Conservation (phyloP, 768 basidiomycete genomes). For the Panaeolus cyanescens region DNA sequence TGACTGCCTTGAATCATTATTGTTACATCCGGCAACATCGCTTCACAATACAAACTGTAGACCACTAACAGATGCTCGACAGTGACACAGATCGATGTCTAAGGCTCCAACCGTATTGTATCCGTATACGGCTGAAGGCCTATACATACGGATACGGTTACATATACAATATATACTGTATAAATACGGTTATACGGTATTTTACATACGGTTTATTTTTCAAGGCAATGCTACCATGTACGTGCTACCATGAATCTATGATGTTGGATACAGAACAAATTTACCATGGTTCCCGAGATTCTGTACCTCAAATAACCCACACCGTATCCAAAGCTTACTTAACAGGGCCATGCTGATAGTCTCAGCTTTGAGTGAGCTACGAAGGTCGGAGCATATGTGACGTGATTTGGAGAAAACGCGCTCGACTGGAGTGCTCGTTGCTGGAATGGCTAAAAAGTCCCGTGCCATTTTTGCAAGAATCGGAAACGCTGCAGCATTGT, state of each 20-base stretch:
- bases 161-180: conserved; percentile 22
- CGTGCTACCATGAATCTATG: not conserved
- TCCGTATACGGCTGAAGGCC: conserved; percentile 16
- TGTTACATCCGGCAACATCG: too few species aligned
- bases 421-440: conserved; percentile 33
- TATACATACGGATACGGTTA: conserved; percentile 23
- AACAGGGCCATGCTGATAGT: conserved; percentile 28
- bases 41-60: too few species aligned
- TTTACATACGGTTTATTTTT: conserved; percentile 7
- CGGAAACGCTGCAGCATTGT: conserved; percentile 24
- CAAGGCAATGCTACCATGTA: not conserved
- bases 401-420: conserved; percentile 30
- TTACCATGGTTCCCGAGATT: not conserved
- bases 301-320: conserved; percentile 12
- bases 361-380: conserved; percentile 26
- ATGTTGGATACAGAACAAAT: not conserved
- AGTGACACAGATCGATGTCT: too few species aligned
- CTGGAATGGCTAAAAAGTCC: conserved; percentile 34
- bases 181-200: conserved; percentile 20
- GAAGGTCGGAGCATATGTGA: conserved; percentile 28
- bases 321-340: conserved; percentile 29
- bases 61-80: too few species aligned
- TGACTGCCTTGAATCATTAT: too few species aligned
- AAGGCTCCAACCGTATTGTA: conserved; percentile 31
- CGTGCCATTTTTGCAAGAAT: conserved; percentile 28